A percentile compares a stretch with the other conserved stretches of the same genome.
These are phyloP conservation scores for Metarhizium guizhouense DNA, from an alignment of 2,329 filamentous ascomycete species.

Conservation along the genomic window DNA sequence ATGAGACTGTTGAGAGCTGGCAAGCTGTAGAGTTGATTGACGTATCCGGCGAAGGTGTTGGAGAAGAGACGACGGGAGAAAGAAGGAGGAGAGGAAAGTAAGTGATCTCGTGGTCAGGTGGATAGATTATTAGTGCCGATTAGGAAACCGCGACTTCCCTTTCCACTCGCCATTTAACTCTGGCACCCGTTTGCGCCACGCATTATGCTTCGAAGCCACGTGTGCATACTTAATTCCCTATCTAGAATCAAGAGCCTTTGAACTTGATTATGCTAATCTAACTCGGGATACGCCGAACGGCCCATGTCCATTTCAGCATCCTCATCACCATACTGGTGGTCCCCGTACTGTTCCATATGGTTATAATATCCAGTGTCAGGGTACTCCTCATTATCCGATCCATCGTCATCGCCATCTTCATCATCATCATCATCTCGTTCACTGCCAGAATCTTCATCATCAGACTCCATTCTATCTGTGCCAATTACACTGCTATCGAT, in stretches of 20 bases:
- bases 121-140: neutral
- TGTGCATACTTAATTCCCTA: too few species aligned
- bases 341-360: neutral
- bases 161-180: neutral
- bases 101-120: neutral
- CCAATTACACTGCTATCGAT: conserved; percentile 7
- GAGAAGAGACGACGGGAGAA: neutral
- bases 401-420: conserved; percentile 20
- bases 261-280: conserved; percentile 6
- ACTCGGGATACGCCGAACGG: conserved; percentile 9
- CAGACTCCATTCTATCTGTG: conserved; percentile 2
- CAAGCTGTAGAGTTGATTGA: neutral
- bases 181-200: neutral
- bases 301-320: conserved; percentile 8
- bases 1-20: neutral
- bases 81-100: neutral
- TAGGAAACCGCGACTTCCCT: neutral
- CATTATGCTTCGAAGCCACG: neutral
- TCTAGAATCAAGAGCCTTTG: neutral
- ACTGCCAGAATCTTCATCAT: conserved; percentile 15
- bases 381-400: conserved; percentile 15
- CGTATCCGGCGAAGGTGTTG: neutral
- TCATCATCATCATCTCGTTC: conserved; percentile 10
- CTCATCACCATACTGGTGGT: conserved; percentile 6
- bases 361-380: conserved; percentile 17